Evolutionary conservation across 441 rosid genomes (phyloP).

Genomic region (Adansonia madagascariensis): DNA sequence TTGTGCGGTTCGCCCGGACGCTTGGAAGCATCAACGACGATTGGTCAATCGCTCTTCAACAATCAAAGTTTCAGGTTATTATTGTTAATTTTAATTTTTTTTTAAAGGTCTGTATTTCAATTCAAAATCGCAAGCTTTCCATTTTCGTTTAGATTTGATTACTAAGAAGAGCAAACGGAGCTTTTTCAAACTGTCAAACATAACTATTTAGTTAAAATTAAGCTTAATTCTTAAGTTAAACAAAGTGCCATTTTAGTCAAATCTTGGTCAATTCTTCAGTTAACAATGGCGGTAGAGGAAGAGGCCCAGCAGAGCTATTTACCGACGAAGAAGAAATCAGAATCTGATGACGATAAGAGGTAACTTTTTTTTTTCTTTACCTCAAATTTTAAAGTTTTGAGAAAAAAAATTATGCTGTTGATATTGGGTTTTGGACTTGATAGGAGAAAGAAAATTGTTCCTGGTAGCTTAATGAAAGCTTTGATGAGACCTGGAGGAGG

Average conservation of each 20-base stretch:
- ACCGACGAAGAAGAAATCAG: conserved; percentile 56
- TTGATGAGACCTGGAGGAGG: conserved; percentile 90
- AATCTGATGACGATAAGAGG: conserved; percentile 72
- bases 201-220: conserved; percentile 9
- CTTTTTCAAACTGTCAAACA: not conserved
- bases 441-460: conserved; percentile 86
- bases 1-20: not conserved
- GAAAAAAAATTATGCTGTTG: not conserved
- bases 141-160: not conserved
- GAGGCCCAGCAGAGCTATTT: conserved; percentile 38
- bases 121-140: not conserved
- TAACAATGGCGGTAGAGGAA: conserved; percentile 49
- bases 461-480: conserved; percentile 96
- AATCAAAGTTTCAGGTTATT: conserved; percentile 26
- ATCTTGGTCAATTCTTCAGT: conserved; percentile 5
- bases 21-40: conserved; percentile 13
- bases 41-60: conserved; percentile 29
- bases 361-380: not conserved
- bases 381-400: not conserved
- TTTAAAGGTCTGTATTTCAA: not conserved
- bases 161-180: not conserved
- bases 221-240: not conserved
- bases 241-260: not conserved
- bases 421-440: conserved; percentile 19
- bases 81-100: not conserved